A percentile compares a stretch with the other conserved stretches of the same genome.
Evolutionary conservation across 2,329 filamentous ascomycete species (phyloP).

Genomic region (Zopfia rhizophila): DNA sequence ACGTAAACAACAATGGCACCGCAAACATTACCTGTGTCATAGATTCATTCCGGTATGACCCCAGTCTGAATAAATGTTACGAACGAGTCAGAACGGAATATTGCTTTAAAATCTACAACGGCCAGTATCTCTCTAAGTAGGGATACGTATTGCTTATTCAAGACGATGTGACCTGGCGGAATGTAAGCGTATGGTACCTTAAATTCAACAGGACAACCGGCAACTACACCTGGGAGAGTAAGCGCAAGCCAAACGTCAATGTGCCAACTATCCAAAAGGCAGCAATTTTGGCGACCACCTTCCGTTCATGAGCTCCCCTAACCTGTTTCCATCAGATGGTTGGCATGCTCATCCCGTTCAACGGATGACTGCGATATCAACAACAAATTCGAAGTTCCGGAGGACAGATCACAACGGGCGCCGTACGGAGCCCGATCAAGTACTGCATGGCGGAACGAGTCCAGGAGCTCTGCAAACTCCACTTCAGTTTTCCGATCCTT

Average conservation of each 20-base stretch:
- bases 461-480: slow-evolving; percentile 34
- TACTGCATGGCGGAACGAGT: slow-evolving; percentile 34
- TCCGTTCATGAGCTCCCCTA: slow-evolving; percentile 13
- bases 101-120: slow-evolving; percentile 21
- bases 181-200: no score
- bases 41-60: no score
- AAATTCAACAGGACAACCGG: no score
- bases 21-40: no score
- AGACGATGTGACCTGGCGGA: slow-evolving; percentile 16
- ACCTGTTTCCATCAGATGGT: slow-evolving; percentile 18
- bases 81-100: neutral
- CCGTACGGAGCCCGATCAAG: slow-evolving; percentile 15
- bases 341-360: slow-evolving; percentile 23
- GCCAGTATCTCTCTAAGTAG: slow-evolving; percentile 19
- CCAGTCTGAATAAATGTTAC: no score
- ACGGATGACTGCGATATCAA: slow-evolving; percentile 8
- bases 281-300: slow-evolving; percentile 10
- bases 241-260: no score
- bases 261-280: no score
- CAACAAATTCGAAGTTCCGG: slow-evolving; percentile 15
- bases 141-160: slow-evolving; percentile 30
- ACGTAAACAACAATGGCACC: neutral
- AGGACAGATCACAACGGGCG: slow-evolving; percentile 18
- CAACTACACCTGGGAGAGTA: no score
- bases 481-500: slow-evolving; percentile 39